These are phyloP conservation scores for Fraxinus excelsior DNA, from an alignment of 257 asterid species.

Conservation along the genomic window DNA sequence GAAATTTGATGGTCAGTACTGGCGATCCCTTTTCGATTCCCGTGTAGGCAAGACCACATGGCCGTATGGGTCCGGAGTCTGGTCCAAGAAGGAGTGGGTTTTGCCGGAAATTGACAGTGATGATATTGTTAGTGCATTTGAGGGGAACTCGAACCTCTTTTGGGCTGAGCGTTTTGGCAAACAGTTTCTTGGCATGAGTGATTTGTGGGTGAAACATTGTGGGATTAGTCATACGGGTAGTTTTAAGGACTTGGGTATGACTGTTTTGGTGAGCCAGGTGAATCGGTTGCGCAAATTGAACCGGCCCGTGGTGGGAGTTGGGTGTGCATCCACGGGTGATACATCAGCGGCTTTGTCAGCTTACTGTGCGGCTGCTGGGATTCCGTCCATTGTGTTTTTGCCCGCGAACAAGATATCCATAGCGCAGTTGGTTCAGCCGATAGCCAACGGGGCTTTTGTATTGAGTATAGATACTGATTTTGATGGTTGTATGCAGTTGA, in stretches of 20 bases:
- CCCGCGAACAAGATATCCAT: constrained; percentile 72
- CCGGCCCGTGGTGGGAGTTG: constrained; percentile 78
- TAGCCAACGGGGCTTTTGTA: constrained; percentile 89
- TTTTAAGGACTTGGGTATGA: constrained; percentile 82
- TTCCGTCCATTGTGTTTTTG: constrained; percentile 72
- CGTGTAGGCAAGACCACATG: constrained; percentile 85
- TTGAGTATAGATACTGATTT: constrained; percentile 84
- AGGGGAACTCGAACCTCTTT: constrained; percentile 71
- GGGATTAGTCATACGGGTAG: constrained; percentile 85
- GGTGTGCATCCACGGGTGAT: constrained; percentile 85
- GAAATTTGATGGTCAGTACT: constrained; percentile 73
- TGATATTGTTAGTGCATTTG: constrained; percentile 72
- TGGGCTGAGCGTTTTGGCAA: constrained; percentile 94
- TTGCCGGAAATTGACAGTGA: constrained; percentile 74
- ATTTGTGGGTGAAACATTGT: constrained; percentile 84
- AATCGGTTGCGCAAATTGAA: constrained; percentile 68
- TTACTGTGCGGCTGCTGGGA: constrained; percentile 79
- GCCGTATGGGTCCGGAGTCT: constrained; percentile 91
- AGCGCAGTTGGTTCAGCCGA: constrained; percentile 86
- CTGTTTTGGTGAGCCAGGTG: constrained; percentile 83
- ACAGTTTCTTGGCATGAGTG: constrained; percentile 81
- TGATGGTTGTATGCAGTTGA: constrained; percentile 92
- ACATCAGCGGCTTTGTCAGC: constrained; percentile 84
- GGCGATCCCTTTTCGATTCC: constrained; percentile 71
- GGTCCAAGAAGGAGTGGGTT: constrained; percentile 92